phyloP scores from a whole-genome alignment of 257 asterid species.

The Cynanchum wilfordii region DNA sequence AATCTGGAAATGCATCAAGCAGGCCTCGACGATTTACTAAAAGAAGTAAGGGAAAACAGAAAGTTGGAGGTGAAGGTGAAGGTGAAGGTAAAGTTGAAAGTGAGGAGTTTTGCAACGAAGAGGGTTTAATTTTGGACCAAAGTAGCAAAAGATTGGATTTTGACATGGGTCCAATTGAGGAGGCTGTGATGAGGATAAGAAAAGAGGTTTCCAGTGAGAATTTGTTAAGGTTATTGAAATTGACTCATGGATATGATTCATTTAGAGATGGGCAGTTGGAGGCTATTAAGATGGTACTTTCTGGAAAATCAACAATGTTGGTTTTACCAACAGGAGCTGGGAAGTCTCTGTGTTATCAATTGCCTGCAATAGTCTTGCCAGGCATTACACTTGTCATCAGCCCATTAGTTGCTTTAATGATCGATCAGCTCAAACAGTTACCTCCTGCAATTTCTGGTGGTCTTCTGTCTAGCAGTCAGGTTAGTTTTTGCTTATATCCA shows the following conservation, averaged over 20 bases:
- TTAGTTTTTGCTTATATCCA: slow-evolving; percentile 16
- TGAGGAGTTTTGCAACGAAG: slow-evolving; percentile 47
- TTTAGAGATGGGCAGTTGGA: slow-evolving; percentile 87
- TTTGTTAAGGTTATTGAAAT: slow-evolving; percentile 61
- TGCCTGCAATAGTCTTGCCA: slow-evolving; percentile 70
- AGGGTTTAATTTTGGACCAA: slow-evolving; percentile 45
- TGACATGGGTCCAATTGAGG: slow-evolving; percentile 38
- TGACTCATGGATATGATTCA: slow-evolving; percentile 72
- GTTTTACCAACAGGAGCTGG: slow-evolving; percentile 97
- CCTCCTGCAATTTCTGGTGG: slow-evolving; percentile 76
- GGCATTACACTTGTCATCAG: slow-evolving; percentile 86
- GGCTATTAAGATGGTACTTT: slow-evolving; percentile 81
- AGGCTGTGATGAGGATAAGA: slow-evolving; percentile 68
- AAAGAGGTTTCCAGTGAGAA: slow-evolving; percentile 66
- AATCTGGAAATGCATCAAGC: slow-evolving; percentile 33
- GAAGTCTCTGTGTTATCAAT: slow-evolving; percentile 83
- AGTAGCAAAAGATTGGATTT: slow-evolving; percentile 24
- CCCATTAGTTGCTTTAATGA: slow-evolving; percentile 92
- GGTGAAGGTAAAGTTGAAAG: slow-evolving; percentile 35
- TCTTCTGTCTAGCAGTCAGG: slow-evolving; percentile 88
- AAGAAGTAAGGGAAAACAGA: slow-evolving; percentile 31
- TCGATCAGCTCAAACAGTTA: slow-evolving; percentile 88
- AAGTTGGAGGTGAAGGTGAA: slow-evolving; percentile 33
- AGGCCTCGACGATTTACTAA: slow-evolving; percentile 37
- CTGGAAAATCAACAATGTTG: slow-evolving; percentile 70